These are phyloP conservation scores for Trypanosoma theileri DNA, from an alignment of 208 protist species.

Conservation along the genomic window DNA sequence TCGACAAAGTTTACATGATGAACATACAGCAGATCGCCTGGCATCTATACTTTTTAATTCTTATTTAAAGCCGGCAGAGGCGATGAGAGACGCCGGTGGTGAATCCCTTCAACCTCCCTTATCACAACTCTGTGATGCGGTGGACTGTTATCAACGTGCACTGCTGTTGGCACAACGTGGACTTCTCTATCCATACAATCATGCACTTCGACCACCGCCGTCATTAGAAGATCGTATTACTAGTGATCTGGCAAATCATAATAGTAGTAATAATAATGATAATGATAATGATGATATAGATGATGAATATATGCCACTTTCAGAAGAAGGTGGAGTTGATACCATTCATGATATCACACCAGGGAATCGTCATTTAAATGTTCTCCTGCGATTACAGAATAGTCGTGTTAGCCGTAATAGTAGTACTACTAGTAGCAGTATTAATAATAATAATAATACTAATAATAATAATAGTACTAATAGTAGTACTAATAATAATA, in stretches of 20 bases:
- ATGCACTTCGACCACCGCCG: conserved; percentile 24
- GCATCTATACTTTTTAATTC: conserved; percentile 10
- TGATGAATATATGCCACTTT: neutral
- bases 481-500: neutral
- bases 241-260: neutral
- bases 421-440: neutral
- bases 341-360: conserved; percentile 7
- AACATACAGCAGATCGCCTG: conserved; percentile 19
- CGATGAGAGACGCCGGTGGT: conserved; percentile 25
- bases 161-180: conserved; percentile 18
- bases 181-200: conserved; percentile 26
- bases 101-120: conserved; percentile 17
- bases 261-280: conserved; percentile 3
- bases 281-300: conserved; percentile 11
- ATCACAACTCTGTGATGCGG: neutral
- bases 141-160: conserved; percentile 21
- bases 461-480: neutral
- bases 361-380: conserved; percentile 21
- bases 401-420: neutral
- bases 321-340: neutral
- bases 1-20: conserved; percentile 22
- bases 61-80: conserved; percentile 22
- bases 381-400: conserved; percentile 2
- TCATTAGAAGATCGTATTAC: conserved; percentile 28
- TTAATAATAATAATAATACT: neutral